Evolutionary conservation across 805 yeast genomes (phyloP), one percentile per base, ranked within the genome.

Genomic region (Saturnispora kantuleensis): DNA sequence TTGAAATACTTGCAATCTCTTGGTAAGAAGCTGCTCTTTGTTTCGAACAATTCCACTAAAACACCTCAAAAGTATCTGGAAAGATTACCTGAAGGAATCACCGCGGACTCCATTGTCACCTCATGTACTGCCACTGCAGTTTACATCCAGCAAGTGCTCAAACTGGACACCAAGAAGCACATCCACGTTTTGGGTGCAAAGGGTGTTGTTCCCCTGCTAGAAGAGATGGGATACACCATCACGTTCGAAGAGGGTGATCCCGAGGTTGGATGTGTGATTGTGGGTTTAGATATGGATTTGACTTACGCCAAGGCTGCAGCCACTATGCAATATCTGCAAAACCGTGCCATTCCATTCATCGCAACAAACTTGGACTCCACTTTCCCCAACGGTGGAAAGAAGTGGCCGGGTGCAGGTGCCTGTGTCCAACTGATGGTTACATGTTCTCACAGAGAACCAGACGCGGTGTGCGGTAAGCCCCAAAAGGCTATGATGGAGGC

Each of bases 311-410:
- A 86, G 63, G 65, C 88, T 42, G 84, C 95, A 1, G 67, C 78
- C 30, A 84, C 96, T 6, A 70, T 89, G 67, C 89, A 86, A 56
- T 89, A 93, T 55, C 68, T 93, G 41, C 69, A 72, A 49, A 75
- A 80, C 47, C 78, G 79, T 41, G 68, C 71, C 2, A 70, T 86
- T 3, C 74, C 80, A 30, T 93, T 87, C 62, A 70, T 93, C 51
- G 97, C 97, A 17, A 93, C 97, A 5, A 93, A 93, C 62, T 84
- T 85, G 36, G 98, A 93, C 63, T 83, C 96, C 1, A 93, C 98
- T 0, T 93, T 79, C 68, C 98, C 98, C 2, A 77, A 84, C 47
- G 81, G 84, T 62, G 96, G 95, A 1, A 70, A 76, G 54, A 74
- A 85, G 40, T 72, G 93, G 41, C 95, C 96, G 15, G 98, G 98